Base-by-base conservation (phyloP, 257 asterid genomes). In the Ehretia macrophylla region DNA sequence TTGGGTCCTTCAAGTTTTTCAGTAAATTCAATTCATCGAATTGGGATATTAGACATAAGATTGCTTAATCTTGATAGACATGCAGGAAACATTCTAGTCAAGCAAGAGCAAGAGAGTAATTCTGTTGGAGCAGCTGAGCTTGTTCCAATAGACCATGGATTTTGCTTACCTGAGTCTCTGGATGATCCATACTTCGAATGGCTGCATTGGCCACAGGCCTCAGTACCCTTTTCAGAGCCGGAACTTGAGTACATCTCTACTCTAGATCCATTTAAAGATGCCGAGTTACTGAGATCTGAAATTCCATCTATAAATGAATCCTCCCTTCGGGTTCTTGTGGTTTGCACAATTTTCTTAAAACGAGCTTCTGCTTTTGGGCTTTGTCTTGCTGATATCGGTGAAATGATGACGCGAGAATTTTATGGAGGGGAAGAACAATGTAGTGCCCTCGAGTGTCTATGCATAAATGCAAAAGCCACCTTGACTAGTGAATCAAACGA, bases 181-280 rank as follows among this genome's bases (percentile, higher is more conserved):
- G 97, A 92, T 42, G 97, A 88, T 72, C 98, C 98, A 6, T 92
- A 92, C 62, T 92, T 92, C 12, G 98, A 92, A 77, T 88, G 98
- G 97, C 72, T 88, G 57, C 97, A 92, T 37, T 88, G 97, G 98
- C 97, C 97, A 0, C 97, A 88, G 75, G 95, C 98, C 17, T 69
- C 85, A 1, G 70, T 92, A 56, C 98, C 96, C 1, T 92, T 92
- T 66, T 82, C 97, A 10, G 95, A 88, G 58, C 47, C 81, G 32
- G 98, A 92, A 64, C 63, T 81, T 42, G 87, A 85, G 32, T 92
- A 88, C 62, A 79, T 92, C 58, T 71, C 83, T 23, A 57, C 56
- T 60, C 88, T 92, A 10, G 90, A 92, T 68, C 95, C 98, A 10
- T 76, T 62, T 35, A 84, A 82, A 77, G 98, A 91, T 51, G 96